Evolutionary conservation across 305 asterid genomes (phyloP).

Genomic region (Plantago coronopus): DNA sequence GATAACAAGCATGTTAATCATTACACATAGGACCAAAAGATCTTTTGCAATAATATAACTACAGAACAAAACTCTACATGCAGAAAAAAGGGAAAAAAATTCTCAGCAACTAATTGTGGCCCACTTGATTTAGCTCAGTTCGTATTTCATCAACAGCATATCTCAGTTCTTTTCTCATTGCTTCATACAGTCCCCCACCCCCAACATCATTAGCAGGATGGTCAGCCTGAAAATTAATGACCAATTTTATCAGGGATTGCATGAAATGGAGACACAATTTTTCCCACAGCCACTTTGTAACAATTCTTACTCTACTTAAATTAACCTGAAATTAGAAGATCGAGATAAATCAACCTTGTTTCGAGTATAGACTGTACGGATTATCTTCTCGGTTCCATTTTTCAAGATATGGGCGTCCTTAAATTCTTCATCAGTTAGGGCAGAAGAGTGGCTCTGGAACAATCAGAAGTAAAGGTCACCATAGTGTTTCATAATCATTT

Average conservation of each 20-base stretch:
- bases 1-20: conserved; percentile 25
- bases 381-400: conserved; percentile 72
- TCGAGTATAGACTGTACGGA: conserved; percentile 64
- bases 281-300: conserved; percentile 15
- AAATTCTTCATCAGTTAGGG: conserved; percentile 80
- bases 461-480: conserved; percentile 18
- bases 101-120: conserved; percentile 25
- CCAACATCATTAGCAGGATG: conserved; percentile 49
- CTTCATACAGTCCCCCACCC: conserved; percentile 63
- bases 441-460: conserved; percentile 90
- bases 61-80: conserved; percentile 10
- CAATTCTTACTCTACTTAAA: background rate
- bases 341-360: conserved; percentile 48
- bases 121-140: conserved; percentile 75
- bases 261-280: conserved; percentile 12
- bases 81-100: conserved; percentile 3
- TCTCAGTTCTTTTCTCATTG: conserved; percentile 75
- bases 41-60: conserved; percentile 13
- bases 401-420: conserved; percentile 51
- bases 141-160: conserved; percentile 81
- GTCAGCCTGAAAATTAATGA: conserved; percentile 43
- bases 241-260: conserved; percentile 11
- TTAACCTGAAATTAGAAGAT: background rate
- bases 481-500: conserved; percentile 13
- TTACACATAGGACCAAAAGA: conserved; percentile 9